Conservation (phyloP, 208 protist genomes). For the Acanthamoeba rhysodes region DNA sequence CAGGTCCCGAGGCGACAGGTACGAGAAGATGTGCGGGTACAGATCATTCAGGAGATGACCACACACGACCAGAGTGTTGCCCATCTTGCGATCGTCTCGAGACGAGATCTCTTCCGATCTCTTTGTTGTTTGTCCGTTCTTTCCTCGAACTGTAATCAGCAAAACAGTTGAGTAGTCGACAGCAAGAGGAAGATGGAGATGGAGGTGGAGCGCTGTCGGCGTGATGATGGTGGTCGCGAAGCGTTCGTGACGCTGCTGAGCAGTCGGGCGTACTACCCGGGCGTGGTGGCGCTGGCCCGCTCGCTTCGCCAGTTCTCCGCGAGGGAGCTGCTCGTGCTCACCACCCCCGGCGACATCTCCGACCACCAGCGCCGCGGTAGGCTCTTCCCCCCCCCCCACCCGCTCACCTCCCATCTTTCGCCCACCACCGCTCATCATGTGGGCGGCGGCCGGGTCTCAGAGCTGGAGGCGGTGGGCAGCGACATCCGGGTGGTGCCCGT, state of each 20-base stretch:
- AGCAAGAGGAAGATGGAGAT: too few species aligned
- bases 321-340: background rate
- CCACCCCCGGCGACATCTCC: background rate
- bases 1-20: background rate
- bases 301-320: constrained; percentile 24
- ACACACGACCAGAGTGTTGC: background rate
- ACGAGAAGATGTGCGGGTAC: constrained; percentile 8
- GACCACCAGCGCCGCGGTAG: background rate
- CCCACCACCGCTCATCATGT: background rate
- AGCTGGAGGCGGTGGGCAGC: background rate
- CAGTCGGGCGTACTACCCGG: constrained; percentile 8
- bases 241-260: constrained; percentile 48
- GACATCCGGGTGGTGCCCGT: background rate
- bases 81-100: background rate
- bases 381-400: background rate
- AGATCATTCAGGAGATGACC: constrained; percentile 8
- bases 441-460: background rate
- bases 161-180: too few species aligned
- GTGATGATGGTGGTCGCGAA: background rate
- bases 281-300: constrained; percentile 22
- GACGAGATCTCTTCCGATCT: background rate
- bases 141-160: too few species aligned
- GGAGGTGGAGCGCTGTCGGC: too few species aligned
- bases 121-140: background rate
- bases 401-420: background rate